A percentile compares a stretch with the other conserved stretches of the same genome.
Conservation (phyloP, 2,329 filamentous ascomycete species). For the Mycocentrospora acerina region DNA sequence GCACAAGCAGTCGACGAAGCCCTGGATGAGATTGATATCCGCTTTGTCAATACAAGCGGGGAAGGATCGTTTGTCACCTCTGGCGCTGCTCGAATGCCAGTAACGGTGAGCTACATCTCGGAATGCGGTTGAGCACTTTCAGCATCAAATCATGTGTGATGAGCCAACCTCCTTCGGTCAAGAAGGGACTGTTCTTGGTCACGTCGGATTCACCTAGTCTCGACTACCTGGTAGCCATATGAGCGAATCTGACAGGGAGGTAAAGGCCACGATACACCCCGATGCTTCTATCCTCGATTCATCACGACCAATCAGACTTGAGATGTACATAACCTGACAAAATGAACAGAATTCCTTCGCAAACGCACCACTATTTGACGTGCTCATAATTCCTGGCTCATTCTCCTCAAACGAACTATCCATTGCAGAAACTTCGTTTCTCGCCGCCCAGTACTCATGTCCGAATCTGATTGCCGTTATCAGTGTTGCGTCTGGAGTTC, state of each 20-base stretch:
- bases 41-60: slow-evolving; percentile 41
- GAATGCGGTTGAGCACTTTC: slow-evolving; percentile 27
- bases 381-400: slow-evolving; percentile 38
- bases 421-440: slow-evolving; percentile 24
- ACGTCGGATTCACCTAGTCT: slow-evolving; percentile 36
- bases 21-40: slow-evolving; percentile 41
- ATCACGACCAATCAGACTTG: background rate
- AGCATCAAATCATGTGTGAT: slow-evolving; percentile 17
- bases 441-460: slow-evolving; percentile 28
- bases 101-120: slow-evolving; percentile 40
- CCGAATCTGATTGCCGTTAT: slow-evolving; percentile 29
- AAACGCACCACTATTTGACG: slow-evolving; percentile 37
- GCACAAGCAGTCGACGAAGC: slow-evolving; percentile 29
- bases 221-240: slow-evolving; percentile 29
- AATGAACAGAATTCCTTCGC: slow-evolving; percentile 35
- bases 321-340: slow-evolving; percentile 17
- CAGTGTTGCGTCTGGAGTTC: slow-evolving; percentile 35
- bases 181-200: slow-evolving; percentile 34
- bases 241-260: slow-evolving; percentile 40
- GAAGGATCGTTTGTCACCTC: slow-evolving; percentile 40
- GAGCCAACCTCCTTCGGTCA: slow-evolving; percentile 34
- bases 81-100: slow-evolving; percentile 38
- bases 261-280: slow-evolving; percentile 39
- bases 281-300: slow-evolving; percentile 6
- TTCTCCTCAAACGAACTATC: slow-evolving; percentile 26